Conservation (phyloP, 2,329 filamentous ascomycete species). For the Fusarium albidum region DNA sequence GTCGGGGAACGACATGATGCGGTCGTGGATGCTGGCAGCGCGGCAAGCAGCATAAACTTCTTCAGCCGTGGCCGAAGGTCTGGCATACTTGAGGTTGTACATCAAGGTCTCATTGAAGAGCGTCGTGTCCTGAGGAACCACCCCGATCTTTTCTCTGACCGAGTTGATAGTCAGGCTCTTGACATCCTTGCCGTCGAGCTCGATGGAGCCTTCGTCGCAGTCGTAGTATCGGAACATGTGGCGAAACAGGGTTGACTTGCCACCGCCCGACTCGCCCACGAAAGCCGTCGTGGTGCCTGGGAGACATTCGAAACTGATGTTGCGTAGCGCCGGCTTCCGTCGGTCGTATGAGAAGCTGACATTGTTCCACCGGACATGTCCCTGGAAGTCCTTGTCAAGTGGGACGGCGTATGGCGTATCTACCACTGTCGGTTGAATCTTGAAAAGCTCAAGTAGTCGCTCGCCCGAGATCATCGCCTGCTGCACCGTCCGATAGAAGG, state of each 20-base stretch:
- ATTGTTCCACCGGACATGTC: slow-evolving; percentile 85
- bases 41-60: slow-evolving; percentile 83
- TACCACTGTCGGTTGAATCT: slow-evolving; percentile 90
- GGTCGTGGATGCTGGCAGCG: slow-evolving; percentile 91
- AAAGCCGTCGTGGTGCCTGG: slow-evolving; percentile 95
- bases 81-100: slow-evolving; percentile 94
- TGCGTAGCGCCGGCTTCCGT: slow-evolving; percentile 83
- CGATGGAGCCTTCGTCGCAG: slow-evolving; percentile 78
- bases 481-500: slow-evolving; percentile 95
- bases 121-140: slow-evolving; percentile 96
- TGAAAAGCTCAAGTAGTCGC: slow-evolving; percentile 93
- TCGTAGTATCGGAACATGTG: slow-evolving; percentile 98
- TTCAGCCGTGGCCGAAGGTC: slow-evolving; percentile 80
- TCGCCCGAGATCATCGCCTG: slow-evolving; percentile 98
- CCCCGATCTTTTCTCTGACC: slow-evolving; percentile 88
- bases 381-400: slow-evolving; percentile 71
- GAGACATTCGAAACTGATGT: slow-evolving; percentile 83
- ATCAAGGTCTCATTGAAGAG: slow-evolving; percentile 94
- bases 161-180: slow-evolving; percentile 91
- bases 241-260: slow-evolving; percentile 96
- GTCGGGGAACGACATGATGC: slow-evolving; percentile 88
- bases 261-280: slow-evolving; percentile 95
- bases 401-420: slow-evolving; percentile 73
- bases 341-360: slow-evolving; percentile 92
- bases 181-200: slow-evolving; percentile 85